phyloP scores from a whole-genome alignment of 1,284 basidiomycete genomes.

The Boletus calvinii region DNA sequence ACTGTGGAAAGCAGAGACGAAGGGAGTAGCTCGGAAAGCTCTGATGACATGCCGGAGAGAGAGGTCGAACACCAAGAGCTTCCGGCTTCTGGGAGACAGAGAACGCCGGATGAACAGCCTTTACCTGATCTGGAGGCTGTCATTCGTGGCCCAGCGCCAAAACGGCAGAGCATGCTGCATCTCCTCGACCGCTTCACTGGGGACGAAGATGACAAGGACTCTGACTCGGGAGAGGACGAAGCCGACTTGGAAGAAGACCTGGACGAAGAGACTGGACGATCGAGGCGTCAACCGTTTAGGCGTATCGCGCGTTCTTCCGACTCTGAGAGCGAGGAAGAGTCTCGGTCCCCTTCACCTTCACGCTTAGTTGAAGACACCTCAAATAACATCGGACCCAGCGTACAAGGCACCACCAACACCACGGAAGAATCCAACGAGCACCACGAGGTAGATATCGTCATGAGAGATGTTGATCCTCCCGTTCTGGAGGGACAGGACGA shows the following conservation, averaged over 20 bases:
- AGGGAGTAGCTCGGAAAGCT: slow-evolving; percentile 36
- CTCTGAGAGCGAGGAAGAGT: slow-evolving; percentile 22
- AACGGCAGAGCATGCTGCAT: slow-evolving; percentile 19
- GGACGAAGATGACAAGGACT: slow-evolving; percentile 16
- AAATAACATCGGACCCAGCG: neutral
- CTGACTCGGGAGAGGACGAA: slow-evolving; percentile 33
- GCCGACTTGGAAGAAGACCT: slow-evolving; percentile 33
- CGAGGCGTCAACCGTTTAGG: slow-evolving; percentile 8
- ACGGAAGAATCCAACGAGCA: neutral
- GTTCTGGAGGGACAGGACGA: neutral
- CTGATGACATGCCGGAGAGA: slow-evolving; percentile 21
- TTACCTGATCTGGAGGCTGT: slow-evolving; percentile 44
- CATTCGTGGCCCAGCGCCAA: slow-evolving; percentile 44
- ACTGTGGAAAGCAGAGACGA: slow-evolving; percentile 34
- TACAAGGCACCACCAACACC: neutral
- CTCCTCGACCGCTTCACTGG: slow-evolving; percentile 18
- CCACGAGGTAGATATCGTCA: slow-evolving; percentile 2
- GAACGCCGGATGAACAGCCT: slow-evolving; percentile 3
- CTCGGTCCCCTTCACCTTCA: slow-evolving; percentile 12
- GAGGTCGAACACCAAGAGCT: slow-evolving; percentile 5
- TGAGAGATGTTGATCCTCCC: slow-evolving; percentile 6
- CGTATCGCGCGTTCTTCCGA: slow-evolving; percentile 19
- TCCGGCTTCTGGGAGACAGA: slow-evolving; percentile 2
- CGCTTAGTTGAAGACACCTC: neutral
- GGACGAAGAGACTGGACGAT: slow-evolving; percentile 16